Evolutionary conservation across 2,329 filamentous ascomycete genomes (phyloP).

Genomic region (Nemania abortiva): DNA sequence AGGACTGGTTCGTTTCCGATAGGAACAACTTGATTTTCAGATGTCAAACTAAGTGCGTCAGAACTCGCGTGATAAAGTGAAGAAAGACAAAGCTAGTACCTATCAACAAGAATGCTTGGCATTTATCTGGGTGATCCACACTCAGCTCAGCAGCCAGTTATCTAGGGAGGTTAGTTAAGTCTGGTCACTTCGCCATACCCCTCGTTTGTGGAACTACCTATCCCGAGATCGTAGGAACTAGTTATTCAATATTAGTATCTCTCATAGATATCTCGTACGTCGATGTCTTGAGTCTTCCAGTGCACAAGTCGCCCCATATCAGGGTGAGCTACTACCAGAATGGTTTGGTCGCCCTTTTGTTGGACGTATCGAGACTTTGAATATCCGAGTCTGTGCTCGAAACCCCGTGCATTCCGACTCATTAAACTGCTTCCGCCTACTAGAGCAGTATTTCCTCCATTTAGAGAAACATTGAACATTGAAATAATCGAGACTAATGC

Average conservation of each 20-base stretch:
- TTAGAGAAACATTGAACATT: constrained; percentile 45
- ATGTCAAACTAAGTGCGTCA: too few species aligned
- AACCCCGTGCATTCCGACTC: constrained; percentile 43
- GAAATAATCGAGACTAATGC: constrained; percentile 46
- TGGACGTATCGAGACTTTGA: constrained; percentile 10
- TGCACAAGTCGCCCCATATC: background rate
- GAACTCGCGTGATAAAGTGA: too few species aligned
- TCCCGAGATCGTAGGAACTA: background rate
- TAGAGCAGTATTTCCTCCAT: constrained; percentile 38
- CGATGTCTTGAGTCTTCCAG: background rate
- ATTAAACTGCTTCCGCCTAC: constrained; percentile 44
- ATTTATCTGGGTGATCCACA: background rate
- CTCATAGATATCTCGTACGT: background rate
- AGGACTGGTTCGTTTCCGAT: too few species aligned
- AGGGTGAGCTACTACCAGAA: background rate
- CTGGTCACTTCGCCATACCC: background rate
- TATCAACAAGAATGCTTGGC: background rate
- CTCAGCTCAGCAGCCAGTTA: too few species aligned
- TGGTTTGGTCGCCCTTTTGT: constrained; percentile 2
- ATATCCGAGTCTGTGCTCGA: constrained; percentile 26
- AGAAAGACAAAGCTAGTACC: too few species aligned
- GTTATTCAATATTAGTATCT: background rate
- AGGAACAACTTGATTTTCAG: too few species aligned
- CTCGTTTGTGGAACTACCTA: background rate
- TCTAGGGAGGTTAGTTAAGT: too few species aligned